phyloP scores from a whole-genome alignment of 805 yeast genomes.

The Teunomyces gatunensis region DNA sequence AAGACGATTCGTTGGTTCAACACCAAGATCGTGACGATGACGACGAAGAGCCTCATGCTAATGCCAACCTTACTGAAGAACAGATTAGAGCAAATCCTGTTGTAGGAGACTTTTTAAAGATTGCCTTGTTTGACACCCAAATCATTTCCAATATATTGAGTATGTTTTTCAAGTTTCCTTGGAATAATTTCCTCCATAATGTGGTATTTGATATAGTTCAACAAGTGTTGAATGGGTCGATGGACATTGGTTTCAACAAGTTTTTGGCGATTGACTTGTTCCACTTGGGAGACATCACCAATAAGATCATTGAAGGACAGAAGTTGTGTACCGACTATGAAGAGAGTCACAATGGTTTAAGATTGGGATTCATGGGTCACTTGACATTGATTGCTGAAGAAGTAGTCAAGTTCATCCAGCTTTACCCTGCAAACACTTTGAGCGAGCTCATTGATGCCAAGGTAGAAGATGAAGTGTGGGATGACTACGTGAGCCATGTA shows the following conservation, averaged over 20 bases:
- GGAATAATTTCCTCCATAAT: slow-evolving; percentile 48
- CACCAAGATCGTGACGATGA: slow-evolving; percentile 26
- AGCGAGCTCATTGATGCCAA: slow-evolving; percentile 38
- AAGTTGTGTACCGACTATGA: slow-evolving; percentile 31
- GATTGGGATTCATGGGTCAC: slow-evolving; percentile 32
- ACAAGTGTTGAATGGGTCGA: slow-evolving; percentile 46
- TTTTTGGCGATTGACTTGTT: slow-evolving; percentile 57
- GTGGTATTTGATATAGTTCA: slow-evolving; percentile 48
- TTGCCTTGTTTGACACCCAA: slow-evolving; percentile 42
- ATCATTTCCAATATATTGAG: slow-evolving; percentile 39
- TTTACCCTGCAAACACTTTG: slow-evolving; percentile 34
- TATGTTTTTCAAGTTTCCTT: slow-evolving; percentile 46
- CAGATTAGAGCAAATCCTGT: slow-evolving; percentile 43
- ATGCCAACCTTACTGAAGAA: slow-evolving; percentile 42
- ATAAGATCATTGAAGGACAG: slow-evolving; percentile 45
- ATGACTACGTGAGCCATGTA: slow-evolving; percentile 74
- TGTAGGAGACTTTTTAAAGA: slow-evolving; percentile 43
- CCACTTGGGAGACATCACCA: slow-evolving; percentile 43
- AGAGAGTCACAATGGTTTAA: slow-evolving; percentile 22
- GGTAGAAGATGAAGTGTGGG: slow-evolving; percentile 59
- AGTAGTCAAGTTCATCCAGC: slow-evolving; percentile 28
- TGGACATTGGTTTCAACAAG: slow-evolving; percentile 49
- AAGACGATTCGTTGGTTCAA: slow-evolving; percentile 19
- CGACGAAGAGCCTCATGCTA: slow-evolving; percentile 43
- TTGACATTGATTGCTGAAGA: slow-evolving; percentile 32